Evolutionary conservation across 164 flowering plant species (phyloP), one percentile per base, ranked within the genome.

Genomic region (Nymphaea thermarum): DNA sequence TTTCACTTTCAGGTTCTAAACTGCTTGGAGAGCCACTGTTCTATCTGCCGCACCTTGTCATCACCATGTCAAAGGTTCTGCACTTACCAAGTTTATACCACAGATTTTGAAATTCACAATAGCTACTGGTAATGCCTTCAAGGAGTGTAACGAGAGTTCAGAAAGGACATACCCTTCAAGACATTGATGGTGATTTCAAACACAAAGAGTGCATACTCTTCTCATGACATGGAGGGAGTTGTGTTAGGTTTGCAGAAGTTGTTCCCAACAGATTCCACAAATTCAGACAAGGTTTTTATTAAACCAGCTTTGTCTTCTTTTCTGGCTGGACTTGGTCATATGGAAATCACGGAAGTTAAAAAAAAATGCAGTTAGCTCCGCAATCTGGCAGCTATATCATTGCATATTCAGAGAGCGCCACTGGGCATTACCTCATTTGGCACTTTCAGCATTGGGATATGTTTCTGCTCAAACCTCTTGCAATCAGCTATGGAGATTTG

Each of bases 401-500:
- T 71, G 86, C 84, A 66, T 94, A 72, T 67, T 94, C 66, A 80
- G 83, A 66, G 96, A 91, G 70, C 74, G 83, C 36, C 96, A 94
- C 68, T 94, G 98, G 98, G 92, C 90, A 18, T 71, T 88, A 43
- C 78, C 79, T 71, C 94, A 94, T 78, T 75, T 91, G 70, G 89
- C 87, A 43, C 71, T 88, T 43, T 43, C 87, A 4, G 79, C 96
- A 62, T 91, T 94, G 71, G 98, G 96, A 60, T 80, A 87, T 78
- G 91, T 94, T 78, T 89, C 96, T 41, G 86, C 86, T 12, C 90
- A 81, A 25, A 89, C 96, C 47, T 68, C 80, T 44, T 94, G 96
- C 73, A 77, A 73, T 68, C 83, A 90, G 71, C 79, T 94, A n/a
- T 91, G 96, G 98, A 84, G 90, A 75, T 94, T 94, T 75, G 84